Percentiles rank a stretch among this genome's conserved stretches.
Evolutionary conservation across 2,329 filamentous ascomycete genomes (phyloP).

Genomic region (Calonectria multiphialidica): DNA sequence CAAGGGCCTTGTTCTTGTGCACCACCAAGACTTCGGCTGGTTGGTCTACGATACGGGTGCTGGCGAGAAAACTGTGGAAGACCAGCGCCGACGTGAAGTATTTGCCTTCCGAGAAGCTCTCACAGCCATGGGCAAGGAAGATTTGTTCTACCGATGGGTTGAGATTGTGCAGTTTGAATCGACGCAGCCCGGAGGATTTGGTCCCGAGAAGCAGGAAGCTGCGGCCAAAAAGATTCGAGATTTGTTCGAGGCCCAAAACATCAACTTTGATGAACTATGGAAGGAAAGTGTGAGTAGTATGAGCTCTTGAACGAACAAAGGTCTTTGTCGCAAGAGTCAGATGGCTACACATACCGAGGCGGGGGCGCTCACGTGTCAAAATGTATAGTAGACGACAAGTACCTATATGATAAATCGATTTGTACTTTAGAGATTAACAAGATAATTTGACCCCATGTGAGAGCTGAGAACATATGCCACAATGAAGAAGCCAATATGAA

Average conservation of each 20-base stretch:
- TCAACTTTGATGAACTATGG: slow-evolving; percentile 89
- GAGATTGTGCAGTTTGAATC: slow-evolving; percentile 93
- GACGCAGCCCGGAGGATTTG: slow-evolving; percentile 82
- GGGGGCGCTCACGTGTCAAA: not conserved
- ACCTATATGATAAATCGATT: not conserved
- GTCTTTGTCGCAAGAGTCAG: not conserved
- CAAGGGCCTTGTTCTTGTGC: slow-evolving; percentile 76
- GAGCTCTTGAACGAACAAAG: not conserved
- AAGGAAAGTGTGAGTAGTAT: slow-evolving; percentile 60
- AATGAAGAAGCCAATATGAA: not conserved
- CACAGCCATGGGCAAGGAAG: slow-evolving; percentile 83
- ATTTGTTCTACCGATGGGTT: slow-evolving; percentile 92
- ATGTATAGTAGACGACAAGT: not conserved
- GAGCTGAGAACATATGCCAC: not conserved
- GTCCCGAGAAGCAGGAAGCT: slow-evolving; percentile 76
- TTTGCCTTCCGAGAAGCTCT: slow-evolving; percentile 84
- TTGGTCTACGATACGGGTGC: slow-evolving; percentile 69
- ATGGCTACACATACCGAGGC: not conserved
- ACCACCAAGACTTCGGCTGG: slow-evolving; percentile 78
- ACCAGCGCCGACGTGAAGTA: slow-evolving; percentile 78
- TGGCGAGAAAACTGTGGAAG: slow-evolving; percentile 64
- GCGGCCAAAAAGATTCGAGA: slow-evolving; percentile 81
- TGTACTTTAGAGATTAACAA: not conserved
- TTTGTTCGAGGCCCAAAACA: slow-evolving; percentile 78
- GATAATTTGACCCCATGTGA: not conserved